Evolutionary conservation across 2,329 filamentous ascomycete genomes (phyloP), one percentile per base, ranked within the genome.

Genomic region (Lachnellula cervina): DNA sequence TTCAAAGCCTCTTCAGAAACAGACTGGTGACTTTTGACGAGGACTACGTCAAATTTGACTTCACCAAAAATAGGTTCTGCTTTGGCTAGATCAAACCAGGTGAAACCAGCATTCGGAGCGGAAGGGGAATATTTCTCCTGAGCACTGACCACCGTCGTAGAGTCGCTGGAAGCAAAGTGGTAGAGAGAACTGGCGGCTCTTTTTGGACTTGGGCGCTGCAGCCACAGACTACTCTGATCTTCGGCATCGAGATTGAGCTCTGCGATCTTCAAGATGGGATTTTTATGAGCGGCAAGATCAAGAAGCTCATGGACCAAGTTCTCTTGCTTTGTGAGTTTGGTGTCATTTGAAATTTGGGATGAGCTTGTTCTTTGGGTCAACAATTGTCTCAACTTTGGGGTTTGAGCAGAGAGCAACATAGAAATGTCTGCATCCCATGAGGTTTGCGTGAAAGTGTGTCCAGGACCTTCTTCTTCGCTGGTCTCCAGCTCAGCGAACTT

Each of bases 181-280:
- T 9, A 40, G 37, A 11, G 47, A 44, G 48, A 16, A 23, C 42
- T 32, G 50, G 23, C 25, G 8, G 25, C 25, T 28, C 25, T 28
- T 28, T 19, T 32, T 52, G 14, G 37, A 46, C 34, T 48, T 51
- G 6, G 25, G 23, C 42, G 46, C 13, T 57, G 37, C 14, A 43
- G 14, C 50, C 50, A 52, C 6, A 52, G 6, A 17, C 23, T 35
- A 14, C 23, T 19, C 16, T 32, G 25, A 25, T 52, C 42, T 14
- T 16, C 23, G 2, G 50, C 21, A 14, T 60, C 53, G 8, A 72
- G 53, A 21, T 66, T 67, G 4, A 74, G 34, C 54, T 76, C 72
- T 0, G 74, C 50, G 14, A 75, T 65, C 1, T 59, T 65, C 5
- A 72, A 59, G 2, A 47, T 44, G 0, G 73, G 73, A n/a, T 64